Base-by-base conservation (phyloP, 768 basidiomycete genomes). In the Suillus placidus region DNA sequence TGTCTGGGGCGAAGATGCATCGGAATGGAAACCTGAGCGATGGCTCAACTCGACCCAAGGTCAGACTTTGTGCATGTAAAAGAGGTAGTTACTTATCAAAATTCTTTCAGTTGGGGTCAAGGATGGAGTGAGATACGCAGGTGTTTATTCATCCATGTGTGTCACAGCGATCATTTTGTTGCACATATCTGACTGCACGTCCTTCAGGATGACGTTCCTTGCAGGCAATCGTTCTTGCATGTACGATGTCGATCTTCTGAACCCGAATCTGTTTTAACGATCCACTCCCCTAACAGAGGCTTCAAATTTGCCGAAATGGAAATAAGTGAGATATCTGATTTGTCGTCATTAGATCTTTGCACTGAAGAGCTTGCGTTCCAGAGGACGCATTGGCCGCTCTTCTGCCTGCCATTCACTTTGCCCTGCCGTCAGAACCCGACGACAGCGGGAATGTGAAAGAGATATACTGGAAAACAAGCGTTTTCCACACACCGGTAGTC, bases 261-360 rank as follows among this genome's bases (percentile, higher is more conserved):
- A 20, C 2, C 30, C n/a, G 34, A 55, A 55, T 5, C 26, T 12
- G 10, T 55, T 20, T 32, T 34, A 55, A 55, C 10, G 6, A 34
- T 34, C 34, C 14, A 20, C 10, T 20, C 32, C 20, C 20, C 35
- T 20, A 6, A 42, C 60, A 70, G 69, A 55, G 69, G 84, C 6
- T 83, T 82, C 70, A 81, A 76, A 69, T 84, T 84, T 66, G 81
- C 84, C 4, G 74, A 80, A 66, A 70, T 83, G 23, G 83, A 85
- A 72, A 83, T 85, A 76, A 85, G 83, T 84, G 66, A 60, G 82
- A 6, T 4, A 40, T 14, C 23, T 6, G 12, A 1, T 8, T 12
- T n/a, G 16, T n/a, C 10, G 49, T 40, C 9, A 32, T 34, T 62
- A 26, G 26, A 26, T 26, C 30, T 62, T n/a, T 30, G 34, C 42